Evolutionary conservation across 306 rosid species (phyloP), one percentile per base, ranked within the genome.

Genomic region (Carpinus fangiana): DNA sequence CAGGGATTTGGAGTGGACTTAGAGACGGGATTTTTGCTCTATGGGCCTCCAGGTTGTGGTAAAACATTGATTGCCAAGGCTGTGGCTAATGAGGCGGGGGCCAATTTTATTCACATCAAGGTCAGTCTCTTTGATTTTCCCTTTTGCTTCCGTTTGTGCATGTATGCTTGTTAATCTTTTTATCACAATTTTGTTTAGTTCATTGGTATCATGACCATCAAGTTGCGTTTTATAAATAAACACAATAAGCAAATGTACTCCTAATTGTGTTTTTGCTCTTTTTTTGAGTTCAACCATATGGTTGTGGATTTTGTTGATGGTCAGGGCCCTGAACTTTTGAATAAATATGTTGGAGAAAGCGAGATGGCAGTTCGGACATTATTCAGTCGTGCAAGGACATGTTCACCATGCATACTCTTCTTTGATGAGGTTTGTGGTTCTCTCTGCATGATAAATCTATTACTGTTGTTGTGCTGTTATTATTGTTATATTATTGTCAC

Each of bases 1-100:
- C 85, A 92, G 97, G 90, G 76, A 74, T 81, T 89, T 72, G 93
- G 96, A 76, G 75, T 90, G 66, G 82, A 88, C 80, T 86, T 85
- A 20, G 97, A 89, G 82, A 84, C 94, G 0, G 98, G 97, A 34
- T 89, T 94, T 82, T 88, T 94, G 79, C 95, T 94, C 18, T 94
- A 89, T 81, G 98, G 98, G 45, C 98, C 98, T 62, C 98, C 98
- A 26, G 97, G 97, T 41, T 92, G 98, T 79, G 98, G 98, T 48
- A 92, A 94, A 85, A 94, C 98, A 71, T 84, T 94, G 70, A 94
- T 92, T 76, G 98, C 97, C 34, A 89, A 94, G 83, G 98, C 98
- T 50, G 90, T 94, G 59, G 98, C 98, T 72, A 89, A 90, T 76
- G 97, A 94, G 82, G 91, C 98, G 13, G 97, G 96, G 64, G 98